Evolutionary conservation across 1,139 yeast species (phyloP), one percentile per base, ranked within the genome.

Genomic region (Zhuliangozyma blackwelliae): DNA sequence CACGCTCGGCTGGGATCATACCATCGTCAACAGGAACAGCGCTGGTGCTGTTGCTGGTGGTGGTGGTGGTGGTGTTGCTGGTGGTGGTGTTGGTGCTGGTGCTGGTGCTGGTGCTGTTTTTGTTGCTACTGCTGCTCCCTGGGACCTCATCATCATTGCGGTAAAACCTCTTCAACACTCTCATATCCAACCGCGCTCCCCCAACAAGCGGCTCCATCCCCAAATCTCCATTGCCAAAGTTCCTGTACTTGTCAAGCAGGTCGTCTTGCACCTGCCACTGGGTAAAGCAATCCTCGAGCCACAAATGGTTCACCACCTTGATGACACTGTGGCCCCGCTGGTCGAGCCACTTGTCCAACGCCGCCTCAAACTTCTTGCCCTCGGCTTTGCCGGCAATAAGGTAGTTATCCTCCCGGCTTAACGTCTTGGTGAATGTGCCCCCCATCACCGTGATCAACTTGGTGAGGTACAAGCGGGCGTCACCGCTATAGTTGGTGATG

Each of bases 271-370:
- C 48, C 32, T 59, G 57, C 90, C 94, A 83, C 32, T 68, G 59
- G 0, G 80, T 68, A 52, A 70, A 84, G 36, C 85, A 74, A 40
- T 86, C 94, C 53, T 92, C 97, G n/a, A 92, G 61, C 98, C 98
- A 92, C 13, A 82, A 52, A 56, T 87, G 96, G 51, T 84, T 89
- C 0, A 87, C 82, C 1, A 84, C 57, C 27, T 62, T 63, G 22
- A 82, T 72, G 7, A 64, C 62, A 2, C 72, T 62, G 5, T 51
- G 38, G 0, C 59, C 61, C 29, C 53, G 37, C 10, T 41, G 45
- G 35, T 51, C 54, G 7, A 55, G 52, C 63, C 79, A 74, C 80
- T 89, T 85, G 31, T 63, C 62, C 26, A 64, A 56, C 0, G 95
- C 95, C 8, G 92, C 87, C 9, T 72, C 73, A 50, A 75, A 87